Base-by-base conservation (phyloP, 495 filamentous ascomycete genomes). In the Darksidea phi region DNA sequence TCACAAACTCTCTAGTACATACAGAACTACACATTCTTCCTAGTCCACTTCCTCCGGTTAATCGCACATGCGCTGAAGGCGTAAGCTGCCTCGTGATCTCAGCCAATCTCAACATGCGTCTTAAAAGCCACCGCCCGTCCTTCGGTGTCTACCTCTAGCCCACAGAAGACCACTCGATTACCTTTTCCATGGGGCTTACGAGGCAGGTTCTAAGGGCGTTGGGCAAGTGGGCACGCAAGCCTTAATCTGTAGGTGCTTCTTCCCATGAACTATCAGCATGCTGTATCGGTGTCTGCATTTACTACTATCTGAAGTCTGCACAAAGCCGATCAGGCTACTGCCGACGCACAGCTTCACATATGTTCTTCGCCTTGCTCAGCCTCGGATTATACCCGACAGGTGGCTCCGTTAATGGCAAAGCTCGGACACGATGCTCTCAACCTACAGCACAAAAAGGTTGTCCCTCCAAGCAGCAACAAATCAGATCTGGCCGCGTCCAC, bases 161-260 rank as follows among this genome's bases (percentile, higher is more conserved):
- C 23, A 57, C 1, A 5, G 4, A 23, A 43, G 42, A 12, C 26
- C 24, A 48, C 32, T 17, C 17, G 26, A 48, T 34, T 6, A 1
- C 13, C 7, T 41, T 48, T 15, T 34, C 5, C 6, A 57, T 24
- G 13, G 28, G 54, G 54, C 54, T 47, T 47, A 32, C 54, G 18
- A 43, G 41, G 41, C 41, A 43, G 20, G 21, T 7, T 32, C 28
- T 4, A 45, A 59, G 55, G 55, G 55, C 55, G 55, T 59, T 49
- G 55, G 55, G 55, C 55, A 34, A n/a, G 17, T 41, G 42, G 7
- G 3, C 8, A 36, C 24, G 28, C 23, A 21, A 23, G 24, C 49
- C 24, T 20, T 13, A 52, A 52, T 11, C n/a, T 17, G 20, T 25
- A 15, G 23, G 11, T 34, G 2, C 18, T 15, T 17, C 24, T 13